Base-by-base conservation (phyloP, 345 rosid species). In the Raphanus raphanistrum region DNA sequence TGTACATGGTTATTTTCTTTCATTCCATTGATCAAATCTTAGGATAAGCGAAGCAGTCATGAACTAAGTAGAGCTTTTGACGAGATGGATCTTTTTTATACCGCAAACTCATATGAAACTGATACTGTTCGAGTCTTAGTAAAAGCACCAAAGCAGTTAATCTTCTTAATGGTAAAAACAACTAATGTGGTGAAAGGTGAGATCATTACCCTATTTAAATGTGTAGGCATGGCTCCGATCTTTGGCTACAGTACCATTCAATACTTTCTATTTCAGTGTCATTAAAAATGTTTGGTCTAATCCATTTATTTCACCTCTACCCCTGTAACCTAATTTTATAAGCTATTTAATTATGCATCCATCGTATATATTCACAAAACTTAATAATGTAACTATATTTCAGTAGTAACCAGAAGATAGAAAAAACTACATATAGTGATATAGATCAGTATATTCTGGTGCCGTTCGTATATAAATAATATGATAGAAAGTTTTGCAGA, bases 291-390 rank as follows among this genome's bases (percentile, higher is more conserved):
- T 17, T 65, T 26, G 61, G 11, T 65, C 9, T 57, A 71, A 63
- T 71, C 38, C 60, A 71, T 77, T 77, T 78, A 72, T 63, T 70
- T 63, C 68, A 78, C n/a, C 68, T 78, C 68, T 71, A 78, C 72
- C 76, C 72, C 4, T 3, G 7, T 71, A 65, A 78, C 81, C 81
- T 78, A 78, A 78, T 78, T 48, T 66, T 31, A 41, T 43, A 69
- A 33, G 75, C 70, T 69, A 69, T 62, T 70, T 17, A 76, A n/a
- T 50, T 69, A 50, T 36, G 27, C 35, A 33, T 33, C 29, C 70
- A 35, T 31, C 68, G 48, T 43, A 54, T 54, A 54, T 13, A 48
- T n/a, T 48, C 17, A 48, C 17, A 48, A 48, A 48, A 48, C 54
- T 48, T 48, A 4, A 13, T 48, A 13, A 45, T 48, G 16, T n/a